Base-by-base conservation (phyloP, 2,329 filamentous ascomycete species). In the Aspergillus tanneri region DNA sequence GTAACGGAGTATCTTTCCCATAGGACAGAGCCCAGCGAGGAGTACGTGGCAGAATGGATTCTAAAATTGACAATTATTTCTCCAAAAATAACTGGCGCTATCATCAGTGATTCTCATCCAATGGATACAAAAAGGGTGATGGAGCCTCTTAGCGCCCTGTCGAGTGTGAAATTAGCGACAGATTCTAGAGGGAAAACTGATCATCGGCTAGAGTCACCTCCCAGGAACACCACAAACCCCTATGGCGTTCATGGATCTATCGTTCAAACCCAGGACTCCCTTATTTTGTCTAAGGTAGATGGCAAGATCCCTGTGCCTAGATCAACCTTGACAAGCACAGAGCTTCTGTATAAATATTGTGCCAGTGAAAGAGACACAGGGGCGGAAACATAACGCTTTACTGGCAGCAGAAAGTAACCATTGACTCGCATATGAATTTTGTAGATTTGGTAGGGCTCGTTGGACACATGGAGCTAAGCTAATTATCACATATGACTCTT, bases 401-500 rank as follows among this genome's bases (percentile, higher is more conserved):
- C 14, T 19, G 16, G 30, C 7, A 34, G 11, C 16, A 18, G 30
- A 34, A 19, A 4, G 8, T 10, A 9, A 34, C 12, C 14, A 18
- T 18, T 9, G 16, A n/a, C n/a, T 34, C 18, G 11, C n/a, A 16
- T 11, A 10, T 34, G n/a, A 34, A 5, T 34, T n/a, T 16, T 16
- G 18, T 18, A 16, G 14, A 5, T 16, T 10, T 34, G 14, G 30
- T 7, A 16, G 9, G 30, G n/a, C 14, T n/a, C n/a, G 4, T 12
- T 32, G 9, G 19, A 34, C 7, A 19, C 42, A 23, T 5, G 8
- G 30, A 18, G 5, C 5, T 21, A 37, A 18, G 9, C 22, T 22
- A 30, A 6, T 19, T 8, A n/a, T 34, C 19, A 24, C 34, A 38
- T 19, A 37, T 28, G 42, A 76, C 52, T 49, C 73, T 65, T 45